Base-by-base conservation (phyloP, 2,329 filamentous ascomycete genomes). In the Alternaria sp. region DNA sequence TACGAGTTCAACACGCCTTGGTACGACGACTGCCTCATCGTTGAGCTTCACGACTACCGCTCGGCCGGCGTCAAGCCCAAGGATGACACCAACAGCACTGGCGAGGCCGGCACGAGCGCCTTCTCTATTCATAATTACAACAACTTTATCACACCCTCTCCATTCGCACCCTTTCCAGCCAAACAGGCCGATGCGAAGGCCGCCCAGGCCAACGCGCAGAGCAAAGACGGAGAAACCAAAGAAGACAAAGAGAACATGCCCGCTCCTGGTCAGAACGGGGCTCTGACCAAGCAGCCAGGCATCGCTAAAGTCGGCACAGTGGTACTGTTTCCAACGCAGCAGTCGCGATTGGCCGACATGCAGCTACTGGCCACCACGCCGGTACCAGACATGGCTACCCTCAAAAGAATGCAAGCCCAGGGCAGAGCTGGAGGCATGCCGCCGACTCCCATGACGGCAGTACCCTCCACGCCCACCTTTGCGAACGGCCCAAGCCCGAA, bases 121-220 rank as follows among this genome's bases (percentile, higher is more conserved):
- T 95, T 92, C 67, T 97, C 94, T 0, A 90, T 99, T 47, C 94
- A 99, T 79, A 97, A 97, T 78, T 92, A 94, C 78, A 97, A 93
- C 74, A 89, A 90, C 64, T 96, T 93, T 73, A 86, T 98, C 51
- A 97, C 94, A 0, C 96, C 95, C 0, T 98, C 96, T 0, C 89
- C 94, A 0, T 93, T 91, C 76, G 91, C 88, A 1, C 90, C 93
- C 0, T 97, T 90, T 75, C 93, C 83, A 1, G 74, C 61, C 69
- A 62, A 66, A 57, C 69, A 79, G 69, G 44, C 67, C 40, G 65
- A 68, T 19, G 60, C 69, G 15, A 77, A 77, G 61, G 54, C 77
- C 40, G 66, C 66, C 17, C 68, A 68, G 51, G 51, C 67, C 19
- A 72, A 73, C 25, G 67, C 64, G 30, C 70, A 65, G 57, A 66